phyloP scores from a whole-genome alignment of 805 yeast species.

The Metschnikowia borealis region DNA sequence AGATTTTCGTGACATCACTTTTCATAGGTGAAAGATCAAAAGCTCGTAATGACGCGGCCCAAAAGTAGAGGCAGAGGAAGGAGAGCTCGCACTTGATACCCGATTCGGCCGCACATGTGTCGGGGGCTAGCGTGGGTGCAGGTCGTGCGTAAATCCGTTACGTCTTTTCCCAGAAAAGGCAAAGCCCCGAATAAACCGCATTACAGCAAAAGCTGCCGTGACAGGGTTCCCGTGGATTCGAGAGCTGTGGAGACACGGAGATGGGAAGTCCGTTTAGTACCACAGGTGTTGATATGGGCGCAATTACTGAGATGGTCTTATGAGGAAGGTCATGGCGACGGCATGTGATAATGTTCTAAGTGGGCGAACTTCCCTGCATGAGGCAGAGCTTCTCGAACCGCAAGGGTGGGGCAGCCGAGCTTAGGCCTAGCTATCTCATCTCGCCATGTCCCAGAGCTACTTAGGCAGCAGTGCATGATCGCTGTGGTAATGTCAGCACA shows the following conservation, averaged over 20 bases:
- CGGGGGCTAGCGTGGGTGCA: background rate
- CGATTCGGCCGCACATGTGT: background rate
- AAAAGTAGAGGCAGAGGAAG: background rate
- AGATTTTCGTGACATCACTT: background rate
- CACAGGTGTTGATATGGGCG: background rate
- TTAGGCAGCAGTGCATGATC: background rate
- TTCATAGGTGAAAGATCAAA: background rate
- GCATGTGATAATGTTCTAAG: background rate
- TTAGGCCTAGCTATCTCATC: background rate
- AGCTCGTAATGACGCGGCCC: background rate
- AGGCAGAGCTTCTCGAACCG: background rate
- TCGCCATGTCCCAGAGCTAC: background rate
- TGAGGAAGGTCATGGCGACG: too few species aligned
- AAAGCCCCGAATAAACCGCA: background rate
- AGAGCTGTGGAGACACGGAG: too few species aligned
- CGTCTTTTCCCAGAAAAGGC: background rate
- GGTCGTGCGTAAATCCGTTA: background rate
- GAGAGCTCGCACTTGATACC: background rate
- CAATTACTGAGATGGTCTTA: too few species aligned
- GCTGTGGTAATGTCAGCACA: background rate
- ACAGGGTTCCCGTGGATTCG: background rate
- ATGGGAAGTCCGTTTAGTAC: too few species aligned
- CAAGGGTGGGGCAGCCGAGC: background rate
- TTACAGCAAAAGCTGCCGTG: background rate
- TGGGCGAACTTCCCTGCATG: background rate